A percentile compares a stretch with the other conserved stretches of the same genome.
These are phyloP conservation scores for Spathaspora boniae DNA, from an alignment of 805 yeast species.

Conservation along the genomic window DNA sequence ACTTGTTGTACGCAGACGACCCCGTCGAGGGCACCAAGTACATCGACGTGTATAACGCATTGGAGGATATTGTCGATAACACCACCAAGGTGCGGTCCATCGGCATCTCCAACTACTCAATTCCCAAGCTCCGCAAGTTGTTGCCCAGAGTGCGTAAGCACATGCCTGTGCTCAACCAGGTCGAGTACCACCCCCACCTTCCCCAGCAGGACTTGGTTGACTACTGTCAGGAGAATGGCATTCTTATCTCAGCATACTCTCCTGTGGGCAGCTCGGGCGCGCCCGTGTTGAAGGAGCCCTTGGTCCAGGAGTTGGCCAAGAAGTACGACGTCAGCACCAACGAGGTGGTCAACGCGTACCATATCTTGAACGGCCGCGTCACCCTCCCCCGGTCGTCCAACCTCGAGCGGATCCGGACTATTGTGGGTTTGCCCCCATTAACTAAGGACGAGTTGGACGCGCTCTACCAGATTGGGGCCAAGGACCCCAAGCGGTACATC, in stretches of 20 bases:
- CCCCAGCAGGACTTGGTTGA: slow-evolving; percentile 61
- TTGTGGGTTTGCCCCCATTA: slow-evolving; percentile 32
- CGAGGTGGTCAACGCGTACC: slow-evolving; percentile 59
- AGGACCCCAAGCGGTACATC: slow-evolving; percentile 28
- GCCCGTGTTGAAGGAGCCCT: slow-evolving; percentile 52
- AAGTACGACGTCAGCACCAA: slow-evolving; percentile 52
- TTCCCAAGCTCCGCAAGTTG: slow-evolving; percentile 24
- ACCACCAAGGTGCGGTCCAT: slow-evolving; percentile 31
- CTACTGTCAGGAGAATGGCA: slow-evolving; percentile 47
- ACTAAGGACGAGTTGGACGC: slow-evolving; percentile 31
- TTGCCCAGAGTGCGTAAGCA: slow-evolving; percentile 20
- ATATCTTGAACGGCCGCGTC: slow-evolving; percentile 56
- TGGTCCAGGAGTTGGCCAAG: slow-evolving; percentile 50
- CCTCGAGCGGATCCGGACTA: slow-evolving; percentile 51
- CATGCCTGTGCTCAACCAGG: slow-evolving; percentile 66
- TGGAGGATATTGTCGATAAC: slow-evolving; percentile 26
- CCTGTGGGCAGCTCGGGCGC: slow-evolving; percentile 69
- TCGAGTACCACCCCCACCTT: slow-evolving; percentile 68
- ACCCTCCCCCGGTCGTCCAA: slow-evolving; percentile 72
- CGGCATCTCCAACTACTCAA: slow-evolving; percentile 35
- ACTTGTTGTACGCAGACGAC: slow-evolving; percentile 30
- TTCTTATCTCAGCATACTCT: slow-evolving; percentile 63
- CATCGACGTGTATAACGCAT: slow-evolving; percentile 25
- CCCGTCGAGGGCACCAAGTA: slow-evolving; percentile 30
- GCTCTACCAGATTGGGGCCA: slow-evolving; percentile 36